Evolutionary conservation across 805 yeast species (phyloP), one percentile per base, ranked within the genome.

Genomic region (Candida sanyiensis): DNA sequence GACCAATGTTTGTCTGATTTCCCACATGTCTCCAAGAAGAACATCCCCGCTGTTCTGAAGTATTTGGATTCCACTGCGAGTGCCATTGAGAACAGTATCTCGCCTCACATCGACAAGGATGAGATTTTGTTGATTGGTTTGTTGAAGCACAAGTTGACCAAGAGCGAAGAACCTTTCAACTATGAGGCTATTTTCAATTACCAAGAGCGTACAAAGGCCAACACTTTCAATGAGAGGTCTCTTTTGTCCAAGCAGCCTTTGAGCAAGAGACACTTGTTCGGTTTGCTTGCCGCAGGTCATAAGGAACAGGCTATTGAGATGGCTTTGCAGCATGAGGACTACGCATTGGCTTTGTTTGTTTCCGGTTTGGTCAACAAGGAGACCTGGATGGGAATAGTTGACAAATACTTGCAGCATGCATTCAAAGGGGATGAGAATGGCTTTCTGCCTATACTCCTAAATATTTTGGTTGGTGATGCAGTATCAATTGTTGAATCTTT

Each of bases 291-390:
- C 78, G 28, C 79, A 5, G 96, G 96, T 2, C 69, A 80, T 40
- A 73, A 78, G 18, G 75, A 73, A 11, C 72, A 68, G 5, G 96
- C 96, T 0, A 59, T 88, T 34, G 66, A 70, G 18, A 63, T 68
- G 39, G 79, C 93, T 1, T 56, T 88, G 15, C 65, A 71, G 2
- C 72, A 75, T 38, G 72, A 76, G 8, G 84, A 85, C 47, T 89
- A 85, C 82, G 78, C 90, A 0, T 66, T 88, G 58, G 83, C 96
- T 0, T 60, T 90, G 39, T 56, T 87, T 22, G 64, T 89, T 35
- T 79, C 94, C 1, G 72, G 80, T 43, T 58, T 85, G 13, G 62
- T 77, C 20, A 82, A 93, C 3, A 72, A 74, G 16, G 79, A 75
- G 4, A 66, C 68, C 27, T 80, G 83, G 73, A 59, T 73, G 5